A percentile compares a stretch with the other conserved stretches of the same genome.
These are phyloP conservation scores for Dalbergia cultrata DNA, from an alignment of 306 rosid species.

Conservation along the genomic window DNA sequence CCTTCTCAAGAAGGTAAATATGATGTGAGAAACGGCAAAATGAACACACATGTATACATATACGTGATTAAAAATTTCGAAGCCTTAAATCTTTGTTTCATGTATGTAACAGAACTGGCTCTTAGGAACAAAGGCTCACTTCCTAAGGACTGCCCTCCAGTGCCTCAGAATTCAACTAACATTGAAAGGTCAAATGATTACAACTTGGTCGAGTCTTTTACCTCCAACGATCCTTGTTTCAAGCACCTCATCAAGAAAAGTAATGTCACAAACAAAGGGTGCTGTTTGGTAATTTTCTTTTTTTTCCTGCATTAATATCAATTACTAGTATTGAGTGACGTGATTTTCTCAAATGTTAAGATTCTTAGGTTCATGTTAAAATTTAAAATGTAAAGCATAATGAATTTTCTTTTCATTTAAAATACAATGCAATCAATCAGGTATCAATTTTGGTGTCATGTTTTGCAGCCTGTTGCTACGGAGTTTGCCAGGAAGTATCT, in stretches of 20 bases:
- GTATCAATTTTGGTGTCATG: constrained; percentile 4
- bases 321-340: background rate
- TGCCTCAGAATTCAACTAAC: constrained; percentile 1
- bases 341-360: background rate
- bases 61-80: too few relatives aligned
- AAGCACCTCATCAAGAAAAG: constrained; percentile 24
- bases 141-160: background rate
- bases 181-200: constrained; percentile 1
- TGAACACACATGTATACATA: too few relatives aligned
- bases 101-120: background rate
- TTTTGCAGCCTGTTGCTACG: constrained; percentile 11
- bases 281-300: background rate
- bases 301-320: background rate
- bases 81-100: background rate
- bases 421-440: background rate
- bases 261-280: background rate
- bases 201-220: constrained; percentile 8
- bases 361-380: background rate
- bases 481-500: constrained; percentile 21
- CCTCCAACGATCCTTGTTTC: constrained; percentile 20
- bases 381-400: background rate
- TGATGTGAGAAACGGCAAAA: background rate
- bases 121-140: background rate
- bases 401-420: background rate
- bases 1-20: background rate